These are phyloP conservation scores for Neofusicoccum parvum DNA, from an alignment of 2,329 filamentous ascomycete species.

Conservation along the genomic window DNA sequence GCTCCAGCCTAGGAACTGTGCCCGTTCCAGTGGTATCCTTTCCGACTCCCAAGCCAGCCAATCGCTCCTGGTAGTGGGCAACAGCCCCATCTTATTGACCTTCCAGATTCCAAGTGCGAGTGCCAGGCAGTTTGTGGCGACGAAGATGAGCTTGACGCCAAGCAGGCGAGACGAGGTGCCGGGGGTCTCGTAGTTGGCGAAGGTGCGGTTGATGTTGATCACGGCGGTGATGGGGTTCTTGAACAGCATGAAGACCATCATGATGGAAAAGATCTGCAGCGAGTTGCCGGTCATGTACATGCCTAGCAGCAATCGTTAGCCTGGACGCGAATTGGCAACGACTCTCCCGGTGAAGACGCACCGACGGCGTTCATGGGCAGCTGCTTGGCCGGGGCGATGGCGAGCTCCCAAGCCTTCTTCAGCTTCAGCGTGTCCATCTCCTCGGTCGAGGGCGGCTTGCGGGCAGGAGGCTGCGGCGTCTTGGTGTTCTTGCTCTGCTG, in stretches of 20 bases:
- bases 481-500: slow-evolving; percentile 34
- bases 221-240: slow-evolving; percentile 91
- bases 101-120: slow-evolving; percentile 92
- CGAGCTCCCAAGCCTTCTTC: slow-evolving; percentile 98
- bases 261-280: slow-evolving; percentile 98
- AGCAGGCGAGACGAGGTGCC: slow-evolving; percentile 73
- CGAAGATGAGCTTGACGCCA: slow-evolving; percentile 83
- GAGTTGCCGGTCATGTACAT: slow-evolving; percentile 99
- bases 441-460: slow-evolving; percentile 71
- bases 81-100: slow-evolving; percentile 90
- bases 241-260: slow-evolving; percentile 99
- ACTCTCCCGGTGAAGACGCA: slow-evolving; percentile 25
- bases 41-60: slow-evolving; percentile 93
- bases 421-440: slow-evolving; percentile 96
- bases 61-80: slow-evolving; percentile 95
- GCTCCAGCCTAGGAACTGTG: slow-evolving; percentile 18
- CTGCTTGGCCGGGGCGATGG: slow-evolving; percentile 88
- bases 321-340: neutral
- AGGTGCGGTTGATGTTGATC: slow-evolving; percentile 80
- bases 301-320: slow-evolving; percentile 36
- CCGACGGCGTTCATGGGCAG: slow-evolving; percentile 98
- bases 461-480: slow-evolving; percentile 44
- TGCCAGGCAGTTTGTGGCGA: slow-evolving; percentile 82
- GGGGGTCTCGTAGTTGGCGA: slow-evolving; percentile 85
- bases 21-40: slow-evolving; percentile 16